Base-by-base conservation (phyloP, 2,329 filamentous ascomycete species). In the Monosporascus ibericus region DNA sequence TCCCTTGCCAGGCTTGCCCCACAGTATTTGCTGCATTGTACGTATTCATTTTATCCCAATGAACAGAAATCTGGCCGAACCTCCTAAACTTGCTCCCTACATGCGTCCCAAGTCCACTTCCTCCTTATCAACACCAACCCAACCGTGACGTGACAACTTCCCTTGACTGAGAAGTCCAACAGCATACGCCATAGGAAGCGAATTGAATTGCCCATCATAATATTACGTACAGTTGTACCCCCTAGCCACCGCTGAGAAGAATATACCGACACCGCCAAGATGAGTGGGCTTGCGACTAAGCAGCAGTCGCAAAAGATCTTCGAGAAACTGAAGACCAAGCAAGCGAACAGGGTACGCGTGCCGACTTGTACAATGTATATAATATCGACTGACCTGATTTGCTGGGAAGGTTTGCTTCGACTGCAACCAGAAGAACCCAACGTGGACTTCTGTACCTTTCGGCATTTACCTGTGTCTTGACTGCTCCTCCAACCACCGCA, bases 401-500 rank as follows among this genome's bases (percentile, higher is more conserved):
- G 48, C 47, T n/a, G 22, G 7, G 20, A 42, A 67, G 92, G 84
- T 95, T 77, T 99, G 94, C 81, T 99, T 99, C 75, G 94, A 99
- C 76, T 99, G 94, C 74, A 86, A 89, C 69, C 88, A 91, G 66
- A 97, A 97, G 75, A 96, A 96, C 69, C 94, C 94, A 57, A 97
- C 94, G 54, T 99, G 94, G 94, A 95, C 92, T 7, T 97, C 92
- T 6, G 92, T 96, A 34, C 92, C 92, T 11, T 91, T 99, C 59
- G 94, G 90, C 67, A 97, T 99, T 70, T 99, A 97, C 71, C 84
- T 99, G 22, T 99, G 94, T 68, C 86, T 99, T 65, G 94, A 99
- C 75, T 99, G 94, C 76, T 96, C 92, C 42, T 88, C 92, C 52
- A 91, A 96, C 72, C 94, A 99, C 73, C 87, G 94, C 64, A 97